Percentiles rank a stretch among this genome's conserved stretches.
phyloP scores from a whole-genome alignment of 257 asterid species.

The Striga asiatica region DNA sequence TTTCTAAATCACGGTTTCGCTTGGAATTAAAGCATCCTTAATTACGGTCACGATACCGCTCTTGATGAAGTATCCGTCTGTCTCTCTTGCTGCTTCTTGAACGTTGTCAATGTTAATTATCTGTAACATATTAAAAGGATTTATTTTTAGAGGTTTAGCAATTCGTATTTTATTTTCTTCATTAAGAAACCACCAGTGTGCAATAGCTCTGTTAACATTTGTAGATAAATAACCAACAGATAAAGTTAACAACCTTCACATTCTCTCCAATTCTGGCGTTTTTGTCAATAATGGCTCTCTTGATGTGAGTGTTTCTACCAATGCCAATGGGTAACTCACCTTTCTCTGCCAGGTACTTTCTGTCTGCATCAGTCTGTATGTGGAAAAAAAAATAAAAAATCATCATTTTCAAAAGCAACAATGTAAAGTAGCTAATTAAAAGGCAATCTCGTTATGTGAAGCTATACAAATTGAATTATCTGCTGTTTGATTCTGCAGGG shows the following conservation, averaged over 20 bases:
- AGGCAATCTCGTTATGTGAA: too few relatives aligned
- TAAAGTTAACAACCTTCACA: conserved; percentile 45
- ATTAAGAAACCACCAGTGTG: too few relatives aligned
- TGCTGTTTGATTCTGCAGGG: not conserved
- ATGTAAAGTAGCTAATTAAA: not conserved
- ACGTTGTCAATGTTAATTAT: conserved; percentile 60
- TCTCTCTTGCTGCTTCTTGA: conserved; percentile 94
- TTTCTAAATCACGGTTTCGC: conserved; percentile 54
- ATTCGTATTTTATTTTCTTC: too few relatives aligned
- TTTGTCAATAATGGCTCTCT: conserved; percentile 90
- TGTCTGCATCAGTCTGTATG: conserved; percentile 73
- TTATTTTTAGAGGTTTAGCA: not conserved
- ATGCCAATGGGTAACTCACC: conserved; percentile 87
- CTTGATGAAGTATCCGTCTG: conserved; percentile 90
- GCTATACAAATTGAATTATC: not conserved
- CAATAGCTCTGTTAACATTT: not conserved
- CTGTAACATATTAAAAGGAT: conserved; percentile 21
- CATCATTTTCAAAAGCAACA: conserved; percentile 2
- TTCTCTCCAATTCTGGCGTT: conserved; percentile 80
- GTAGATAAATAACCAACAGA: not conserved
- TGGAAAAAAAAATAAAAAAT: not conserved
- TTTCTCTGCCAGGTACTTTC: conserved; percentile 49
- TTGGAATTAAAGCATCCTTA: conserved; percentile 82
- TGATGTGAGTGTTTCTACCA: conserved; percentile 67
- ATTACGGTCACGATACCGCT: conserved; percentile 83